Base-by-base conservation (phyloP, 1,284 basidiomycete genomes). In the Leccinum proliferum region DNA sequence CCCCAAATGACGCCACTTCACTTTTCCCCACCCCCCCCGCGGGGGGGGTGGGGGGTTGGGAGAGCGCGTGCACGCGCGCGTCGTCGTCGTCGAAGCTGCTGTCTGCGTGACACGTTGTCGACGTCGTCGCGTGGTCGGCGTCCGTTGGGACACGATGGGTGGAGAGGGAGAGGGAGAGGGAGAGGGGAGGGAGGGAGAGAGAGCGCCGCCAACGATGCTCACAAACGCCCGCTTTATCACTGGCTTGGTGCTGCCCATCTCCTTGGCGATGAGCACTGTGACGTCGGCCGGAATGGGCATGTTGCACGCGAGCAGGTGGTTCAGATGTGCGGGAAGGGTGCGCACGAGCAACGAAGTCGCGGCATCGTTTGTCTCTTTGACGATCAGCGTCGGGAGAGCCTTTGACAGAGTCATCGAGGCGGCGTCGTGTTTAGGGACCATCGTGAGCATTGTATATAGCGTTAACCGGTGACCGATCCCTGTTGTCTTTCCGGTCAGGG, bases 391-490 rank as follows among this genome's bases (percentile, higher is more conserved):
- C 0, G 83, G 79, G 1, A 86, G 74, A 0, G 81, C 78, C 59
- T 87, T 80, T 0, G 89, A 73, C 14, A 94, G 75, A 0, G 77
- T 70, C 2, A 73, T 61, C 1, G 92, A 93, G 2, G 84, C 78
- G 1, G 70, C 68, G 2, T 76, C 66, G 3, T 84, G 82, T 1
- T 88, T 80, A 2, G 78, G 75, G 4, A 96, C 66, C 41, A 72
- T 75, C 3, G 80, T 75, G 2, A 94, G 79, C 85, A 97, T 93
- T 8, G 83, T 82, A 75, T 92, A 94, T 10, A 98, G 78, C 0
- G 88, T 80, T 6, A 87, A 75, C n/a, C 94, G 88, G 72, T 98
- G 93, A 64, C 96, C 94, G 3, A 91, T 83, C 2, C 92, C 92
- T 0, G 88, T 78, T 0, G 93, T 92, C 78, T 96, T 98, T 37